Base-by-base conservation (phyloP, 345 rosid genomes). In the Odontarrhena argentea region DNA sequence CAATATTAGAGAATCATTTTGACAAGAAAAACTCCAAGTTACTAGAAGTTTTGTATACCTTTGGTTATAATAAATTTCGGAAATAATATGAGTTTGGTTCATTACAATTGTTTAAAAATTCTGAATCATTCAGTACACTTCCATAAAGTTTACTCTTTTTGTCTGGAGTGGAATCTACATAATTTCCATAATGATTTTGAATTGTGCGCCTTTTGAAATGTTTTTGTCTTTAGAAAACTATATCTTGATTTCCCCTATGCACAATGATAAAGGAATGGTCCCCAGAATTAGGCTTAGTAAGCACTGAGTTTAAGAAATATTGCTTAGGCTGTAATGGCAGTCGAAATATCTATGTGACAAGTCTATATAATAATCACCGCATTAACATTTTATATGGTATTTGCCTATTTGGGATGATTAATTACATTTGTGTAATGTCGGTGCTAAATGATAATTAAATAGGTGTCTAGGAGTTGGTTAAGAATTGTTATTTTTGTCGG, bases 401-500 rank as follows among this genome's bases (percentile, higher is more conserved):
- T 24, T 18, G 22, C 22, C 22, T 18, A 18, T 18, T 18, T 73
- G 7, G 52, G 12, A 66, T 66, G 6, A 59, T 28, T 56, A 18
- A 15, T 30, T 53, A 48, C 22, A 18, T 49, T 30, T 28, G 45
- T 35, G 8, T 53, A 37, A 59, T 67, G 73, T 73, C 77, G 77
- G 73, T 74, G 73, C 50, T 67, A 18, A 73, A 42, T 64, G 1
- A 72, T 72, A 52, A 44, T 0, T 59, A 51, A 34, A 65, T 38
- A 65, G 62, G 13, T 12, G 60, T 71, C 18, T 65, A 58, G 67
- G 76, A 60, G 61, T 65, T 73, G 71, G 61, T 46, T 65, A 57
- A 11, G 53, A 44, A 52, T 60, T 73, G 49, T 36, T 73, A 57
- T 59, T 35, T 51, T 28, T 18, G 22, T 18, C 22, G 22, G 22